phyloP scores from a whole-genome alignment of 768 basidiomycete genomes.

The Coprinopsis marcescibilis region DNA sequence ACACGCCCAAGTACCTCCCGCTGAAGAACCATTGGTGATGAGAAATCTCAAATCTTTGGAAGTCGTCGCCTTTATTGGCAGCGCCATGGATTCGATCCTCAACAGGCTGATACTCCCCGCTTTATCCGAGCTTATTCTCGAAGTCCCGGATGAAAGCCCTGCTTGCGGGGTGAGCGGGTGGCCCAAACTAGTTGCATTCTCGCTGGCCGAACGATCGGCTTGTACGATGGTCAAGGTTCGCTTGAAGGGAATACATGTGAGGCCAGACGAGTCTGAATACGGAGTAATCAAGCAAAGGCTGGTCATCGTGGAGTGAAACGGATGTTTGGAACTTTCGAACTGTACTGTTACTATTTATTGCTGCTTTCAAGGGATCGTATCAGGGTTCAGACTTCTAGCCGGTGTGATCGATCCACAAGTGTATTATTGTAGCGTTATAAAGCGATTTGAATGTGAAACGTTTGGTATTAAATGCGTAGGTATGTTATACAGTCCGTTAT shows the following conservation, averaged over 20 bases:
- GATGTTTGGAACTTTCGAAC: too few relatives aligned
- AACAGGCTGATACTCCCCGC: constrained; percentile 18
- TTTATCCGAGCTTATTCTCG: constrained; percentile 15
- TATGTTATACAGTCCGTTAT: too few relatives aligned
- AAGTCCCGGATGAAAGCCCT: constrained; percentile 19
- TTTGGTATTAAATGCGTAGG: too few relatives aligned
- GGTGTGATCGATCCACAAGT: too few relatives aligned
- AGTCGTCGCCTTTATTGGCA: constrained; percentile 18
- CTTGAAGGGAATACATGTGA: constrained; percentile 1
- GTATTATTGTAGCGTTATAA: too few relatives aligned
- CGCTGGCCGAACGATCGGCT: constrained; percentile 18
- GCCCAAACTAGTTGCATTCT: constrained; percentile 15
- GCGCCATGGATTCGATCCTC: constrained; percentile 16
- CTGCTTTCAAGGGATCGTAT: too few relatives aligned
- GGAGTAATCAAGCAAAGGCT: not conserved
- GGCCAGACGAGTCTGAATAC: not conserved
- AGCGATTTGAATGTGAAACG: too few relatives aligned
- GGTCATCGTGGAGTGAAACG: not conserved
- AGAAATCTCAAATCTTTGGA: constrained; percentile 14
- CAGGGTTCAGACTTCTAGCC: too few relatives aligned
- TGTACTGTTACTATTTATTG: too few relatives aligned
- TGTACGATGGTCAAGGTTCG: not conserved
- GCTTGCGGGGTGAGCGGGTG: constrained; percentile 16
- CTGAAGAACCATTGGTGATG: constrained; percentile 11
- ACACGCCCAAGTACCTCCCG: constrained; percentile 8